Conservation (phyloP, 1,284 basidiomycete species). For the Neotropicomus parvogracilis region DNA sequence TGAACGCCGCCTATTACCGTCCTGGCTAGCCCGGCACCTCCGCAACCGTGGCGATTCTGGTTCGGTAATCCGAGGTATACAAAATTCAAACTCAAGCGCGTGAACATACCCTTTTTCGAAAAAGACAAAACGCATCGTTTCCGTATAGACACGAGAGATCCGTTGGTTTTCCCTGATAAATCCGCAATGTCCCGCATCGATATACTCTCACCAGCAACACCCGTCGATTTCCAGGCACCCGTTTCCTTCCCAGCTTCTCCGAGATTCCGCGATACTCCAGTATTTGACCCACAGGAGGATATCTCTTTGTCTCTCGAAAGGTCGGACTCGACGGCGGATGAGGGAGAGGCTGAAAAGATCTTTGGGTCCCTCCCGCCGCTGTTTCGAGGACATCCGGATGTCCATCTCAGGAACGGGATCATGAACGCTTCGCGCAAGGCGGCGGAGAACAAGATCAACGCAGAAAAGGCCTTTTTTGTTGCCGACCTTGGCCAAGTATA, state of each 20-base stretch:
- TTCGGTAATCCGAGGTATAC: constrained; percentile 52
- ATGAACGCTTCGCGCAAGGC: constrained; percentile 56
- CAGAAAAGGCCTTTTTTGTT: constrained; percentile 95
- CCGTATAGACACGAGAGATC: constrained; percentile 33
- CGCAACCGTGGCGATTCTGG: constrained; percentile 66
- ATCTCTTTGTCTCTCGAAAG: constrained; percentile 29
- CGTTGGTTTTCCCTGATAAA: constrained; percentile 19
- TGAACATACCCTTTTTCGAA: constrained; percentile 21
- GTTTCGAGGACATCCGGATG: constrained; percentile 60
- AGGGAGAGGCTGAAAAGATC: constrained; percentile 36
- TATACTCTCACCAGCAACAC: constrained; percentile 46
- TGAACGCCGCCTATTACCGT: constrained; percentile 48
- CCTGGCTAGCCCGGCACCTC: constrained; percentile 62
- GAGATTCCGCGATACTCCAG: constrained; percentile 32
- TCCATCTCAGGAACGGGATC: constrained; percentile 71
- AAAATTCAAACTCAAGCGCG: constrained; percentile 25
- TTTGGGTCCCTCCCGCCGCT: constrained; percentile 67
- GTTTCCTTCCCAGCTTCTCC: constrained; percentile 25
- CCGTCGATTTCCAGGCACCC: constrained; percentile 41
- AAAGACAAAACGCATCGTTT: constrained; percentile 19
- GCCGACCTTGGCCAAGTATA: constrained; percentile 91
- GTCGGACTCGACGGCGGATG: constrained; percentile 25
- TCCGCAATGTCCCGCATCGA: constrained; percentile 58
- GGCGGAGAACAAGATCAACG: constrained; percentile 56
- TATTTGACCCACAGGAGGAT: constrained; percentile 29